Evolutionary conservation across 2,329 filamentous ascomycete species (phyloP), one percentile per base, ranked within the genome.

Genomic region (Cercospora canescens): DNA sequence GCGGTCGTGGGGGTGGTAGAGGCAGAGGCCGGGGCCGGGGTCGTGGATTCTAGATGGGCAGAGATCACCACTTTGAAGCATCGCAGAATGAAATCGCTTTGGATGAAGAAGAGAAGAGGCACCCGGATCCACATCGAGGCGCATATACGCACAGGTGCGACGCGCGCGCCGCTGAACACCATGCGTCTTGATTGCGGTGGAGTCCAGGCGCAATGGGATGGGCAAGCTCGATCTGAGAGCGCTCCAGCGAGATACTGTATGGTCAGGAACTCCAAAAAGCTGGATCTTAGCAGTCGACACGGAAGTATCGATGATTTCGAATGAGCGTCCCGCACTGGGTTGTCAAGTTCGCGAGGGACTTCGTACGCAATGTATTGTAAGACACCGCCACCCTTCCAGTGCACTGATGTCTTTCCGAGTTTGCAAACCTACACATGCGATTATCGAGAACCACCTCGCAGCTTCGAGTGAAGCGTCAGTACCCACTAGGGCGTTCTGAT

Each of bases 1-100:
- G 84, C 52, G 77, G 82, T 55, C 78, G 81, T 21, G 81, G 81
- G 11, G 62, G 74, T n/a, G 73, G 76, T 24, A 60, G 71, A 48
- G 75, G 75, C n/a, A 65, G 75, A 45, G 73, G 75, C 11, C 72
- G 74, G n/a, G 71, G 74, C 39, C 62, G 74, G 26, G 73, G 75
- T 14, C 62, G 69, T 32, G 69, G 67, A n/a, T 70, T 70, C 63
- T 70, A 63, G 39, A 50, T 50, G 41, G 39, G 26, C 41, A 21
- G n/a, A 52, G 45, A n/a, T 24, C 12, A 12, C 8, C 5, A 16
- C 6, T 16, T 8, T 16, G 4, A n/a, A 24, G 26, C 14, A 28
- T 9, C 9, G 12, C 14, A 14, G 21, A 14, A n/a, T 26, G 14
- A 24, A 16, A 30, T 14, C 21, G 6, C 7, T 52, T n/a, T 21